phyloP scores from a whole-genome alignment of 179 eudicot genomes.

The Spinacia oleracea region DNA sequence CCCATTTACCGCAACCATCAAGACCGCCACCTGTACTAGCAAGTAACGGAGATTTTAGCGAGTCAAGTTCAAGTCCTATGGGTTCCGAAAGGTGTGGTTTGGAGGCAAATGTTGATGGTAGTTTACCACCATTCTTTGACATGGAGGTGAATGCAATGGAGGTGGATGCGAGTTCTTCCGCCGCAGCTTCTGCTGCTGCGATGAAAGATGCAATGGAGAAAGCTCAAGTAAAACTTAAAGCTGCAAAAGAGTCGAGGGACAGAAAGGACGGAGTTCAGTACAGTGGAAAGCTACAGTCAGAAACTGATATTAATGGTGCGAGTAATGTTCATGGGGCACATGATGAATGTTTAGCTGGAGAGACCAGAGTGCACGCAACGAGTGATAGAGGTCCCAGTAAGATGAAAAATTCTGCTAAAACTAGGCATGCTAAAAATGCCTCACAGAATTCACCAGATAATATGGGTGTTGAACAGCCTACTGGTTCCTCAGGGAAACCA shows the following conservation, averaged over 20 bases:
- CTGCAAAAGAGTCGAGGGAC: slow-evolving; percentile 57
- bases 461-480: slow-evolving; percentile 29
- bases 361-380: slow-evolving; percentile 28
- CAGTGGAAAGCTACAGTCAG: slow-evolving; percentile 27
- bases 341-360: slow-evolving; percentile 34
- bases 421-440: slow-evolving; percentile 32
- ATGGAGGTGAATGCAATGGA: slow-evolving; percentile 75
- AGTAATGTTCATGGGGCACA: slow-evolving; percentile 24
- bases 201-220: slow-evolving; percentile 69
- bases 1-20: slow-evolving; percentile 62
- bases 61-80: slow-evolving; percentile 35
- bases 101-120: slow-evolving; percentile 37
- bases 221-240: slow-evolving; percentile 61
- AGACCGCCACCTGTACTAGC: slow-evolving; percentile 55
- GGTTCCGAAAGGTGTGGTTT: slow-evolving; percentile 44
- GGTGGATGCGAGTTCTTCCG: slow-evolving; percentile 63
- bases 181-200: slow-evolving; percentile 66
- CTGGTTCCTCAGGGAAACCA: slow-evolving; percentile 29
- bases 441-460: slow-evolving; percentile 32
- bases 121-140: slow-evolving; percentile 60
- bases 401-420: slow-evolving; percentile 32
- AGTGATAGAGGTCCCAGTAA: slow-evolving; percentile 30
- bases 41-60: slow-evolving; percentile 33
- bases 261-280: slow-evolving; percentile 48
- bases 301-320: slow-evolving; percentile 38